Evolutionary conservation across 2,329 filamentous ascomycete genomes (phyloP).

Genomic region (Colletotrichum costaricense): DNA sequence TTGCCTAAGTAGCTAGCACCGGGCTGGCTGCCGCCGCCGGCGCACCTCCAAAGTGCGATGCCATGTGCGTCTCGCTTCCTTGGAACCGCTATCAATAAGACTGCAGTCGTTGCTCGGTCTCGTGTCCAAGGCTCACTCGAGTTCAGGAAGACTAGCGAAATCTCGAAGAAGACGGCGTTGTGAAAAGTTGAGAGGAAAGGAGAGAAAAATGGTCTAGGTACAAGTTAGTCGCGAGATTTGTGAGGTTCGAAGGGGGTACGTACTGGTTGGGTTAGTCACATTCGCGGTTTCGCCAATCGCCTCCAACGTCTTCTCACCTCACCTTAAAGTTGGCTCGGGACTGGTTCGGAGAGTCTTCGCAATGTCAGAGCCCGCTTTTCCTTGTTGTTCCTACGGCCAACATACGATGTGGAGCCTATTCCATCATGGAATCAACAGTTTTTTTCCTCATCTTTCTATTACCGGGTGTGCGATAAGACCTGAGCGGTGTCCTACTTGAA

Average conservation of each 20-base stretch:
- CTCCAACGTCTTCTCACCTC: slow-evolving; percentile 1
- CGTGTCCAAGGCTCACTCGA: neutral
- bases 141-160: neutral
- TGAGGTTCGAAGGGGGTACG: slow-evolving; percentile 12
- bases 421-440: slow-evolving; percentile 11
- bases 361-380: slow-evolving; percentile 30
- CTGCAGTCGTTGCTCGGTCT: neutral
- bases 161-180: neutral
- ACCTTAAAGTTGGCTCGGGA: slow-evolving; percentile 22
- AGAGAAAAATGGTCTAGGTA: neutral
- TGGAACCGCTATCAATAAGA: neutral
- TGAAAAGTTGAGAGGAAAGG: neutral
- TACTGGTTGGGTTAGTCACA: slow-evolving; percentile 27
- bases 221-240: slow-evolving; percentile 4
- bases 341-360: slow-evolving; percentile 33
- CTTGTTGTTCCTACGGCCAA: slow-evolving; percentile 12
- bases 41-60: neutral
- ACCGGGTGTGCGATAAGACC: neutral
- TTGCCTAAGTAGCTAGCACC: slow-evolving; percentile 10
- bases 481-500: neutral
- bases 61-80: slow-evolving; percentile 2
- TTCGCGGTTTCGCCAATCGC: slow-evolving; percentile 20
- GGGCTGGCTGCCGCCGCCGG: slow-evolving; percentile 25
- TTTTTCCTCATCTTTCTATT: neutral
- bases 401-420: slow-evolving; percentile 26